Percentiles rank a stretch among this genome's conserved stretches.
These are phyloP conservation scores for Isabelozyma heimii DNA, from an alignment of 805 yeast genomes.

Conservation along the genomic window DNA sequence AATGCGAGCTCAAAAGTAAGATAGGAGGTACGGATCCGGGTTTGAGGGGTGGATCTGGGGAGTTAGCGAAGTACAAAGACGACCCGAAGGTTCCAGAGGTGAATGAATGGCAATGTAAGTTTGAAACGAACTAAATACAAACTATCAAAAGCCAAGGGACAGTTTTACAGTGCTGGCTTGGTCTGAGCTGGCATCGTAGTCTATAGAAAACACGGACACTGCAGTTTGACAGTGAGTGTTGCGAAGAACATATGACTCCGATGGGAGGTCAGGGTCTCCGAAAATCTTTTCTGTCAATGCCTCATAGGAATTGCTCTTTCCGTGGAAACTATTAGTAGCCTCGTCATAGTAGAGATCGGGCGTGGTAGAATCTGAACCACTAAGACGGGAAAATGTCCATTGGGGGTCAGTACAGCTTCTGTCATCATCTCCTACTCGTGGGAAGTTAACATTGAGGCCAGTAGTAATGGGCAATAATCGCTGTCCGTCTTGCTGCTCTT, in stretches of 20 bases:
- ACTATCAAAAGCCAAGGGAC: background rate
- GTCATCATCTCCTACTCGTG: slow-evolving; percentile 38
- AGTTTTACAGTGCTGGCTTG: slow-evolving; percentile 13
- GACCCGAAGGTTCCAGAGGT: too few species aligned
- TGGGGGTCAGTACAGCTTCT: slow-evolving; percentile 44
- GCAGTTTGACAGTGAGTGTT: slow-evolving; percentile 39
- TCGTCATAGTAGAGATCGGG: slow-evolving; percentile 37
- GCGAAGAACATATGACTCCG: slow-evolving; percentile 33
- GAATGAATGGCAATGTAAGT: background rate
- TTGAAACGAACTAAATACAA: background rate
- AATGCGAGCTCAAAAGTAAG: too few species aligned
- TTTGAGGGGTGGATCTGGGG: too few species aligned
- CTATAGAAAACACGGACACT: slow-evolving; percentile 47
- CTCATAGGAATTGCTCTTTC: slow-evolving; percentile 7
- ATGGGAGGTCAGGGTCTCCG: slow-evolving; percentile 46
- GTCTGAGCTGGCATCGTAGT: slow-evolving; percentile 35
- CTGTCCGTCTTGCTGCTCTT: slow-evolving; percentile 30
- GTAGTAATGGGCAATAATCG: slow-evolving; percentile 41
- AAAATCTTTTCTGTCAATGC: slow-evolving; percentile 29
- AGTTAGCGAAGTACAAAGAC: too few species aligned
- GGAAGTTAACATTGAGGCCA: slow-evolving; percentile 50
- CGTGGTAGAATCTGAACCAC: slow-evolving; percentile 38
- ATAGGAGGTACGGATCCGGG: too few species aligned
- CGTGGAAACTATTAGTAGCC: slow-evolving; percentile 29
- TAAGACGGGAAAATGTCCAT: slow-evolving; percentile 43